phyloP scores from a whole-genome alignment of 768 basidiomycete species.

The Leccinum subgranulosum region DNA sequence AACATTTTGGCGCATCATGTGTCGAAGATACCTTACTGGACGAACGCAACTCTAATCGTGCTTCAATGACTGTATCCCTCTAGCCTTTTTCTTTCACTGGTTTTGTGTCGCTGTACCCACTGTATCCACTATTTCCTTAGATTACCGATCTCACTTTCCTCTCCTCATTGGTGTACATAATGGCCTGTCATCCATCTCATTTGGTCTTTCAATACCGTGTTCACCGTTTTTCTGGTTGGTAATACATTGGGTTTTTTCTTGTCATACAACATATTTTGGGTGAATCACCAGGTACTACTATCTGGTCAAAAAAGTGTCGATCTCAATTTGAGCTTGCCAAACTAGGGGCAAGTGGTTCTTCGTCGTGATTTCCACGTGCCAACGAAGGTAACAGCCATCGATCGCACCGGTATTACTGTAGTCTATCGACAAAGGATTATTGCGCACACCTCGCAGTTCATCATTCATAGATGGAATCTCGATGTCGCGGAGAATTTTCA shows the following conservation, averaged over 20 bases:
- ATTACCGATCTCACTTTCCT: background rate
- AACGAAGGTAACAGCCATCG: background rate
- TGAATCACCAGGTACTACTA: background rate
- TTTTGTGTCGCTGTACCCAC: conserved; percentile 5
- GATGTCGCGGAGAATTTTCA: background rate
- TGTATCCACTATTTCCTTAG: conserved; percentile 3
- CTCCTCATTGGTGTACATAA: conserved; percentile 1
- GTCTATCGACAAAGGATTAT: background rate
- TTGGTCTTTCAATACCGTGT: conserved; percentile 1
- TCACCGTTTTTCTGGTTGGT: background rate
- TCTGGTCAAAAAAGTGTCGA: background rate
- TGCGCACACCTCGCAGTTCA: background rate
- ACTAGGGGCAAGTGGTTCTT: background rate
- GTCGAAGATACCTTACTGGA: conserved; percentile 17
- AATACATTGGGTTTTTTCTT: conserved; percentile 7
- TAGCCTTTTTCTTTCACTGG: conserved; percentile 6
- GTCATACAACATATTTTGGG: background rate
- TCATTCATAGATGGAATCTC: background rate
- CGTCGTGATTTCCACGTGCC: conserved; percentile 7
- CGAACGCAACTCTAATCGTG: conserved; percentile 15
- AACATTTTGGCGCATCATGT: conserved; percentile 10
- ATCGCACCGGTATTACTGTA: background rate
- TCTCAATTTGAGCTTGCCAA: conserved; percentile 1
- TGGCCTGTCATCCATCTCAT: conserved; percentile 3
- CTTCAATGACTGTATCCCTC: conserved; percentile 11